Evolutionary conservation across 352 stramenopile genomes (phyloP).

Genomic region (Paralagenidium karlingii): DNA sequence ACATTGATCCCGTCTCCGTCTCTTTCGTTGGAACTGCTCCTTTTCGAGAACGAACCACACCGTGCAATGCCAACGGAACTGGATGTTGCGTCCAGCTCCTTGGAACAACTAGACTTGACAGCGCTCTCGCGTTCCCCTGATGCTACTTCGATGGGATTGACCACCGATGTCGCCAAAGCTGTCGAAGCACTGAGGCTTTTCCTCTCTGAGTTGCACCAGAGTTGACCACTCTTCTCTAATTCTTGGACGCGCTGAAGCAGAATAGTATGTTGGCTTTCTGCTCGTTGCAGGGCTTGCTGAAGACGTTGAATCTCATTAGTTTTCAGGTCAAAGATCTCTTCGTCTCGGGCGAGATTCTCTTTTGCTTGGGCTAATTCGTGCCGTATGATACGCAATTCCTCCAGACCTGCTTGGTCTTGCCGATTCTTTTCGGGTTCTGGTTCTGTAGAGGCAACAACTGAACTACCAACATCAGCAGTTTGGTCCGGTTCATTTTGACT

Average conservation of each 20-base stretch:
- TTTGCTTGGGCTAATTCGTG: constrained; percentile 56
- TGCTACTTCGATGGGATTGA: neutral
- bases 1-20: too few species aligned
- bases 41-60: too few species aligned
- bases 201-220: constrained; percentile 35
- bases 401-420: too few species aligned
- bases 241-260: constrained; percentile 55
- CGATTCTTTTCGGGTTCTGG: too few species aligned
- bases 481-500: neutral
- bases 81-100: too few species aligned
- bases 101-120: too few species aligned
- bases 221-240: constrained; percentile 42
- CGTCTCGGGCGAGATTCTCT: constrained; percentile 48
- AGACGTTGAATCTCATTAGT: constrained; percentile 55
- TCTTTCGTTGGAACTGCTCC: too few species aligned
- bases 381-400: constrained; percentile 15
- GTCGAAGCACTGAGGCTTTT: neutral
- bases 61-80: too few species aligned
- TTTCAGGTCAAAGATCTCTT: constrained; percentile 82
- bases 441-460: too few species aligned
- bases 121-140: too few species aligned
- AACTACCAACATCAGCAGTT: neutral
- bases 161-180: neutral
- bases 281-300: constrained; percentile 36
- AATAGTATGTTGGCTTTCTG: constrained; percentile 65